Conservation (phyloP, 2,329 filamentous ascomycete species). For the Zymoseptoria brevis region DNA sequence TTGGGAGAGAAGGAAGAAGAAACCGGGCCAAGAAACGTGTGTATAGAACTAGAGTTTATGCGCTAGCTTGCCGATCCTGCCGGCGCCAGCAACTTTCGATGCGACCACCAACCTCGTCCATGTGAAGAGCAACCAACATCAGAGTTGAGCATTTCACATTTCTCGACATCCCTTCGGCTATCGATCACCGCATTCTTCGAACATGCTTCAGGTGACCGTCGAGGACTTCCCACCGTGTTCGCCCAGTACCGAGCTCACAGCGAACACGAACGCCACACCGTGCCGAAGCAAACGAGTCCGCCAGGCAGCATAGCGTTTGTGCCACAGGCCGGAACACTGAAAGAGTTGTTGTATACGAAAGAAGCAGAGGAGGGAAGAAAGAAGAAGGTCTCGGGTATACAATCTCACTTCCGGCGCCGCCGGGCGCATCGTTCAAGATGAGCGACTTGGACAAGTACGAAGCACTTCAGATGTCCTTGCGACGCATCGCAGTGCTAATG, state of each 20-base stretch:
- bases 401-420: slow-evolving; percentile 7
- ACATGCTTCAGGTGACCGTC: not conserved
- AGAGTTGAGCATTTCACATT: not conserved
- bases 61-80: not conserved
- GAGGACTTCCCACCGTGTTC: not conserved
- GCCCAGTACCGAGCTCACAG: not conserved
- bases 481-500: slow-evolving; percentile 9
- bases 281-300: not conserved
- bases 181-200: not conserved
- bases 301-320: too few species aligned
- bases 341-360: not conserved
- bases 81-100: not conserved
- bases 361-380: not conserved
- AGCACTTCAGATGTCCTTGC: slow-evolving; percentile 7
- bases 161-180: not conserved
- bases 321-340: not conserved
- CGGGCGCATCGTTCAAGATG: slow-evolving; percentile 45
- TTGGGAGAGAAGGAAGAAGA: not conserved
- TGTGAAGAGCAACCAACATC: not conserved
- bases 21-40: not conserved
- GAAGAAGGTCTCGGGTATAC: not conserved
- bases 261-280: not conserved
- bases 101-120: not conserved
- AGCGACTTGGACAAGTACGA: slow-evolving; percentile 86
- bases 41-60: not conserved